Base-by-base conservation (phyloP, 345 rosid species). In the Acer saccharum region DNA sequence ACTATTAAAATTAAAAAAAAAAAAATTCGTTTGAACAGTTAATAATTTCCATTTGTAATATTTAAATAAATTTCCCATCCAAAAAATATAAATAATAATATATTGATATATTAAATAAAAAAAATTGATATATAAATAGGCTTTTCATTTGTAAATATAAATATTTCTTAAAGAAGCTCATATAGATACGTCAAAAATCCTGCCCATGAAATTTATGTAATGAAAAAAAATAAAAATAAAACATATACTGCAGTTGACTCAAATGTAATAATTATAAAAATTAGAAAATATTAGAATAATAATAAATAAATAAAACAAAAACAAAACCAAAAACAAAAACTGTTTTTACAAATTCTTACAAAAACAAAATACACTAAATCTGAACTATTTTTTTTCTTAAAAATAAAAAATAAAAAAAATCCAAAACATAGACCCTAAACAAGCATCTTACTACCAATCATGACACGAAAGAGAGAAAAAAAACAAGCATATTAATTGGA, bases 401-500 rank as follows among this genome's bases (percentile, higher is more conserved):
- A 60, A 57, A 41, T n/a, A n/a, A n/a, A 57, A 41, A 68, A 6
- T 25, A 68, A 6, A 25, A 25, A 1, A 25, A 14, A 13, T 0
- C 1, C 48, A 69, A 69, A 63, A 76, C 1, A 43, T 16, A 69
- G 74, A 32, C 52, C 65, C 32, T 43, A 55, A 27, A 27, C 55
- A 48, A 35, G 41, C 17, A 29, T 29, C 48, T 16, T n/a, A 50
- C 18, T 65, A 61, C 74, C 10, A 78, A 71, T 74, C 65, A 64
- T 55, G 6, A 32, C 35, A 32, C 11, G 18, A 7, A 23, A 71
- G 18, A 29, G 41, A n/a, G 41, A n/a, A 27, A 32, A 8, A 7
- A 43, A 6, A 43, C 46, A 7, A 43, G 7, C 10, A 43, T 0
- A 43, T 43, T 43, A 43, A 7, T 43, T 32, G 35, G 35, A 32